These are phyloP conservation scores for Acanthamoeba sp. DNA, from an alignment of 208 protist genomes.

Conservation along the genomic window DNA sequence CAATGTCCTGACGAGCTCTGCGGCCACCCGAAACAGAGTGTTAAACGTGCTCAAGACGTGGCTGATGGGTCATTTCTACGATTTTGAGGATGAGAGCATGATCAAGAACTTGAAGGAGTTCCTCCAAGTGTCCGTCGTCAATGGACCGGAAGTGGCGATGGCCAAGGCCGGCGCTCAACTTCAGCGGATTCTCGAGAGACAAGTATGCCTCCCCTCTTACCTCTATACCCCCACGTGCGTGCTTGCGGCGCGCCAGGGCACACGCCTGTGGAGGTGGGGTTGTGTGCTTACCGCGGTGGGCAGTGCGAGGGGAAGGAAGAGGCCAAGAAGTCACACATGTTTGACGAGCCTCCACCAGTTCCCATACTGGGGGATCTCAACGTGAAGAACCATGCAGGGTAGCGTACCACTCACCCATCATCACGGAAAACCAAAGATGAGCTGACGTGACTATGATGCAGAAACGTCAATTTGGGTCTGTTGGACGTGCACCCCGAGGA, in stretches of 20 bases:
- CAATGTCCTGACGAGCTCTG: background rate
- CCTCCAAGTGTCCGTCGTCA: background rate
- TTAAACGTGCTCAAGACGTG: conserved; percentile 64
- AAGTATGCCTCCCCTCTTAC: background rate
- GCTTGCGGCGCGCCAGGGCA: too few species aligned
- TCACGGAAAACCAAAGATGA: too few species aligned
- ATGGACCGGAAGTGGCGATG: background rate
- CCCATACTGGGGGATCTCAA: conserved; percentile 8
- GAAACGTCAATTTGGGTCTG: background rate
- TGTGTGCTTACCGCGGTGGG: background rate
- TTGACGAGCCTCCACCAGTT: conserved; percentile 34
- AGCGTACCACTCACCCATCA: too few species aligned
- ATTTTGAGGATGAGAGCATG: conserved; percentile 22
- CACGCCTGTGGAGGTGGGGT: background rate
- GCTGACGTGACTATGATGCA: too few species aligned
- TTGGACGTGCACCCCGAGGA: conserved; percentile 19
- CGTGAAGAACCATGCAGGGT: background rate
- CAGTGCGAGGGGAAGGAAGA: conserved; percentile 20
- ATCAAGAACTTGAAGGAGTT: conserved; percentile 33
- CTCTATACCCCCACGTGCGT: background rate
- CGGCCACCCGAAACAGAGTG: conserved; percentile 34
- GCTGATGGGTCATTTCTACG: conserved; percentile 53
- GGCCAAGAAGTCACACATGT: conserved; percentile 8
- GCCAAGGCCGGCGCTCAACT: conserved; percentile 43
- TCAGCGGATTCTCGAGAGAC: background rate